Conservation (phyloP, 2,329 filamentous ascomycete species). For the Fusarium armeniacum region DNA sequence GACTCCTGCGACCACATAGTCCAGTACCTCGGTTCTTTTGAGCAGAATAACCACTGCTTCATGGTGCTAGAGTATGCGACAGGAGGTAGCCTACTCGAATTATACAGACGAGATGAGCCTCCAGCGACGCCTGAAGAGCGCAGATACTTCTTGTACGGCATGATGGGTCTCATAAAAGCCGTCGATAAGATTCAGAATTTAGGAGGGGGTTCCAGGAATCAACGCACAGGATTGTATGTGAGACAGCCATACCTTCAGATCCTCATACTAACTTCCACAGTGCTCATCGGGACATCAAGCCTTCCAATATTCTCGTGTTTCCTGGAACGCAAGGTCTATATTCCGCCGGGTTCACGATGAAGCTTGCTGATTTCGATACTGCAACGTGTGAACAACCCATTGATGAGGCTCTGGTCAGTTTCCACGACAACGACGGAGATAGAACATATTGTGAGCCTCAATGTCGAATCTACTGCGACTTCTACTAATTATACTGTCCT, state of each 20-base stretch:
- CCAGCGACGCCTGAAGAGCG: constrained; percentile 4
- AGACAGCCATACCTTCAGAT: too few relatives aligned
- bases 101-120: constrained; percentile 6
- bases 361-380: constrained; percentile 36
- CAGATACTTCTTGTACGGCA: constrained; percentile 8
- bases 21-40: constrained; percentile 33
- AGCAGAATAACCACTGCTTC: constrained; percentile 19
- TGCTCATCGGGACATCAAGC: constrained; percentile 38
- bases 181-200: constrained; percentile 25
- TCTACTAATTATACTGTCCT: neutral
- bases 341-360: constrained; percentile 9
- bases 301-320: constrained; percentile 32
- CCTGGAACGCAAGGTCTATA: neutral
- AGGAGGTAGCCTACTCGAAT: constrained; percentile 7
- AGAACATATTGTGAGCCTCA: constrained; percentile 19
- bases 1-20: constrained; percentile 18
- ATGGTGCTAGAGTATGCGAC: constrained; percentile 28
- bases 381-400: neutral
- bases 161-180: constrained; percentile 16
- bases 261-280: neutral
- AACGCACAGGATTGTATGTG: constrained; percentile 17
- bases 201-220: neutral
- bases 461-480: accelerated
- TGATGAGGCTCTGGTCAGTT: neutral
- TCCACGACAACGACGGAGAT: constrained; percentile 25